Evolutionary conservation across 352 stramenopile genomes (phyloP).

Genomic region (Phytophthora pluvialis): DNA sequence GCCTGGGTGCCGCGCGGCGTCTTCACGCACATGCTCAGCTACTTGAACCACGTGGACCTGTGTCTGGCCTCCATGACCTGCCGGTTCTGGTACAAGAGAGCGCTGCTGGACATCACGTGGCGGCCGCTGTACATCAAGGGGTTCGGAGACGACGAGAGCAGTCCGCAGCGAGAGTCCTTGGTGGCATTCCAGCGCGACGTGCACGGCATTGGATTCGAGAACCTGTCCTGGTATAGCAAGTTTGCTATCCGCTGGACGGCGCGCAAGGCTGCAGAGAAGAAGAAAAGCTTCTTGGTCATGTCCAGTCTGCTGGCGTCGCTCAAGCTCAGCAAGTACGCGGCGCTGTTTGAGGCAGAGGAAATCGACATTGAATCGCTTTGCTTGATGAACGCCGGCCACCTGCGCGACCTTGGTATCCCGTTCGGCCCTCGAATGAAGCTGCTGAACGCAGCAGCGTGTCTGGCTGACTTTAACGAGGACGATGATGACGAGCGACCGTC

Average conservation of each 20-base stretch:
- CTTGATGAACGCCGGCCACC: slow-evolving; percentile 86
- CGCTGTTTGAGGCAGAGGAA: slow-evolving; percentile 88
- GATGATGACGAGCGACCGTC: slow-evolving; percentile 76
- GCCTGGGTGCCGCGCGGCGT: slow-evolving; percentile 85
- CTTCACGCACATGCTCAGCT: slow-evolving; percentile 89
- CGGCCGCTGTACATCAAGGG: slow-evolving; percentile 83
- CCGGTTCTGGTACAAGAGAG: slow-evolving; percentile 87
- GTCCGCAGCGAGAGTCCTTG: slow-evolving; percentile 78
- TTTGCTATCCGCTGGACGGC: slow-evolving; percentile 85
- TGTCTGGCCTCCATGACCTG: slow-evolving; percentile 88
- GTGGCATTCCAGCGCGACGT: slow-evolving; percentile 88
- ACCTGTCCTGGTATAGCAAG: slow-evolving; percentile 87
- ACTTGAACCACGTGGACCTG: slow-evolving; percentile 87
- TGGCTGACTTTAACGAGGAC: slow-evolving; percentile 87
- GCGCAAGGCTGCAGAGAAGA: slow-evolving; percentile 84
- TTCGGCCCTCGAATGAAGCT: slow-evolving; percentile 88
- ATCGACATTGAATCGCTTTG: slow-evolving; percentile 90
- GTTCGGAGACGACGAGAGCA: slow-evolving; percentile 86
- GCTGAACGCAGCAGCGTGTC: slow-evolving; percentile 79
- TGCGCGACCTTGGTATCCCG: slow-evolving; percentile 84
- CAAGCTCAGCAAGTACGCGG: slow-evolving; percentile 84
- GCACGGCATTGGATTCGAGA: slow-evolving; percentile 86
- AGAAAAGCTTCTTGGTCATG: slow-evolving; percentile 91
- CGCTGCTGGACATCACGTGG: slow-evolving; percentile 86
- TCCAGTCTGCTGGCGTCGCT: slow-evolving; percentile 79